A percentile compares a stretch with the other conserved stretches of the same genome.
Conservation (phyloP, 2,329 filamentous ascomycete genomes). For the Leptographium lundbergii region DNA sequence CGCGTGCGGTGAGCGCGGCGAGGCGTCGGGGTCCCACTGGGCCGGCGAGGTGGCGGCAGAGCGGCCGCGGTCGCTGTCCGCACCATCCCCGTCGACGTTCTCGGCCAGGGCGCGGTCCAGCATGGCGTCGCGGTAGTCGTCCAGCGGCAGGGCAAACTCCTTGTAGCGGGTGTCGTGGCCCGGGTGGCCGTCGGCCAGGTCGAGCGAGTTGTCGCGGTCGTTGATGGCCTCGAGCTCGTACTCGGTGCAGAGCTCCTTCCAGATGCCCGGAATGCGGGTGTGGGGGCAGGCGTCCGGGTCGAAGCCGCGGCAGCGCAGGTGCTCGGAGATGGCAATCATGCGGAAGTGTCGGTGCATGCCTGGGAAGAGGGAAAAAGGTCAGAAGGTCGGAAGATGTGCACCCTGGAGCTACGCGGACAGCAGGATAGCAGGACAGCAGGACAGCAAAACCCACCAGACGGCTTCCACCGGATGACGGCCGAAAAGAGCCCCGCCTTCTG, state of each 20-base stretch:
- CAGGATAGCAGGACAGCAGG: no score
- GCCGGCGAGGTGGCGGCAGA: conserved; percentile 11
- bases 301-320: conserved; percentile 68
- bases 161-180: conserved; percentile 10
- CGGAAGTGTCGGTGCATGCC: conserved; percentile 92
- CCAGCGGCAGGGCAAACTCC: conserved; percentile 13
- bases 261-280: conserved; percentile 82
- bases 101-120: conserved; percentile 8
- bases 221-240: conserved; percentile 78
- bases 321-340: conserved; percentile 74
- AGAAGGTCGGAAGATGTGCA: no score
- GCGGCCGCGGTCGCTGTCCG: background rate
- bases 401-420: no score
- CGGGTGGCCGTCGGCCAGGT: conserved; percentile 8
- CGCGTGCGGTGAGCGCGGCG: conserved; percentile 1
- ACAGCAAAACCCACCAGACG: conserved; percentile 50
- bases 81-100: background rate
- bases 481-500: conserved; percentile 90
- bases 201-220: conserved; percentile 33
- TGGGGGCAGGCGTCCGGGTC: conserved; percentile 59
- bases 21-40: conserved; percentile 11
- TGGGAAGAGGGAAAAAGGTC: no score
- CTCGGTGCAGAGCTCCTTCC: conserved; percentile 70
- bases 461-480: conserved; percentile 87
- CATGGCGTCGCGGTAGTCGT: conserved; percentile 12